Evolutionary conservation across 2,329 filamentous ascomycete species (phyloP).

Genomic region (Malbranchea zuffiana): DNA sequence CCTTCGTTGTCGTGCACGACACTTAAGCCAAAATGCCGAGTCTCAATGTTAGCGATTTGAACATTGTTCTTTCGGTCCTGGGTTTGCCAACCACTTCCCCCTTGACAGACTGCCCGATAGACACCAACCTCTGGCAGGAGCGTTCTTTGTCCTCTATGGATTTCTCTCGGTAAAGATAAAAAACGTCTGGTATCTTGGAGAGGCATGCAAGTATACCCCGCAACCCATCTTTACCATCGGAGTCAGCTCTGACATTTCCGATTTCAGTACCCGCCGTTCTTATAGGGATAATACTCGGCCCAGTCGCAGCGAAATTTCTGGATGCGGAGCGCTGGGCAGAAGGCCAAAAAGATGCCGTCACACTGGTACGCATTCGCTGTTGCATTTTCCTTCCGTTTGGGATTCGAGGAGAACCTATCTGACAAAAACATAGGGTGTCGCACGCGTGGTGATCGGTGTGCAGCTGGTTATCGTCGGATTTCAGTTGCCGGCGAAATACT

Average conservation of each 20-base stretch:
- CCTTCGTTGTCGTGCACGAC: no score
- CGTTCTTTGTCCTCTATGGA: constrained; percentile 26
- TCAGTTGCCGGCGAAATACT: constrained; percentile 49
- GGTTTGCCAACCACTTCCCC: constrained; percentile 17
- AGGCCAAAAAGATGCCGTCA: constrained; percentile 30
- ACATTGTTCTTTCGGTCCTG: constrained; percentile 25
- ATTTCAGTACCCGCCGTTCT: constrained; percentile 44
- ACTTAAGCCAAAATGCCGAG: constrained; percentile 26
- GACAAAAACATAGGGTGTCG: constrained; percentile 32
- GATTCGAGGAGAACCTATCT: constrained; percentile 5
- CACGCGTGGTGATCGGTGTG: constrained; percentile 51
- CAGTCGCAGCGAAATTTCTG: constrained; percentile 44
- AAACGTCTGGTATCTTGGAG: constrained; percentile 31
- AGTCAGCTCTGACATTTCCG: background rate
- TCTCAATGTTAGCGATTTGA: constrained; percentile 27
- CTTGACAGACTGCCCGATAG: background rate
- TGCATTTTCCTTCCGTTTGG: background rate
- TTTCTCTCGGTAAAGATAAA: constrained; percentile 29
- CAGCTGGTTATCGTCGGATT: constrained; percentile 55
- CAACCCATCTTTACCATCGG: constrained; percentile 2
- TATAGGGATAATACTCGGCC: constrained; percentile 45
- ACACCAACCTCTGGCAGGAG: constrained; percentile 16
- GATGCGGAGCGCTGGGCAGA: constrained; percentile 32
- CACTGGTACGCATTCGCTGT: constrained; percentile 26
- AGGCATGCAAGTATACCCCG: constrained; percentile 25